Conservation (phyloP, 345 rosid species). For the Turritis glabra region DNA sequence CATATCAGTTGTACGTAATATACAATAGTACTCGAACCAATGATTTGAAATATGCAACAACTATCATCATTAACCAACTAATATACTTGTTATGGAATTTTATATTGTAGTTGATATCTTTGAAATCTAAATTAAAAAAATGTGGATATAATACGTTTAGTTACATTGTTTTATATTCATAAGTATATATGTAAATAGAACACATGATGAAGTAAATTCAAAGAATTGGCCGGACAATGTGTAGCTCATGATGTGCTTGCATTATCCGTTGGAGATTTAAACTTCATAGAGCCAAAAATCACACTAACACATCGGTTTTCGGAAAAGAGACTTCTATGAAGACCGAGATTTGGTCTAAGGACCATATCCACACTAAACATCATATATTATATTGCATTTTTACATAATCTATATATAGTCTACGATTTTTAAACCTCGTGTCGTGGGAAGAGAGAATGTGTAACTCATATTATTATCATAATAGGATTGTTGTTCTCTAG, state of each 20-base stretch:
- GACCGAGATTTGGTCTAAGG: slow-evolving; percentile 40
- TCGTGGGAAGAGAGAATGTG: slow-evolving; percentile 12
- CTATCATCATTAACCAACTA: too few relatives aligned
- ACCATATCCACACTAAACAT: slow-evolving; percentile 30
- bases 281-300: slow-evolving; percentile 37
- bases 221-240: slow-evolving; percentile 12
- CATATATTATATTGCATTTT: background rate
- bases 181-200: background rate
- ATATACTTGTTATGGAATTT: too few relatives aligned
- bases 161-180: too few relatives aligned
- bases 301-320: slow-evolving; percentile 39
- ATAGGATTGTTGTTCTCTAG: background rate
- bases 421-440: slow-evolving; percentile 13
- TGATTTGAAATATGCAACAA: too few relatives aligned
- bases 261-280: slow-evolving; percentile 32
- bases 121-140: too few relatives aligned
- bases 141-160: too few relatives aligned
- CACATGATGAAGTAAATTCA: slow-evolving; percentile 31
- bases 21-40: too few relatives aligned
- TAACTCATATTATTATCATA: background rate
- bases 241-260: slow-evolving; percentile 35
- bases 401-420: background rate
- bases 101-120: too few relatives aligned
- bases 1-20: too few relatives aligned
- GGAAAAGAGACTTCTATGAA: slow-evolving; percentile 41